phyloP scores from a whole-genome alignment of 768 basidiomycete species.

The Vishniacozyma victoriae region DNA sequence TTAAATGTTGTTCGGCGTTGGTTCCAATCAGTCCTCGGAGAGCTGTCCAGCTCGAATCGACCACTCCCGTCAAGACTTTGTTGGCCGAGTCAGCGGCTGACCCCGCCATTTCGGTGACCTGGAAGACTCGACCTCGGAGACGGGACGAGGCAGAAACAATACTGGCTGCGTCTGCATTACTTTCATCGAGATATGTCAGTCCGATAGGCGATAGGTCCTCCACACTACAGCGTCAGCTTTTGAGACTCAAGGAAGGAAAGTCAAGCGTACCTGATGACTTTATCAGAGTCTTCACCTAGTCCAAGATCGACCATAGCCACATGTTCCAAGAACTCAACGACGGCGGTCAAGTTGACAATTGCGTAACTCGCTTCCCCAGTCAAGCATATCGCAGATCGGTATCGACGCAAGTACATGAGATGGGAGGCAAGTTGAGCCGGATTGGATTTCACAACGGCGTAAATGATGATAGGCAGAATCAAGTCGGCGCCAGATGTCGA shows the following conservation, averaged over 20 bases:
- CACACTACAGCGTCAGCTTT: slow-evolving; percentile 51
- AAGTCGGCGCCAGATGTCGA: slow-evolving; percentile 60
- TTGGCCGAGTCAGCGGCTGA: slow-evolving; percentile 76
- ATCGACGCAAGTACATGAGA: slow-evolving; percentile 56
- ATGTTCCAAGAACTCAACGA: slow-evolving; percentile 91
- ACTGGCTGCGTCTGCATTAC: slow-evolving; percentile 51
- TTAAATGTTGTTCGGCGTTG: neutral
- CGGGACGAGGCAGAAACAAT: slow-evolving; percentile 53
- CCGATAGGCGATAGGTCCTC: slow-evolving; percentile 78
- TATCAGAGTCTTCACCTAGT: slow-evolving; percentile 42
- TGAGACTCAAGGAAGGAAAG: neutral
- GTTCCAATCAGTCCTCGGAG: slow-evolving; percentile 62
- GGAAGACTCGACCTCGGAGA: slow-evolving; percentile 69
- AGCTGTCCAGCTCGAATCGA: slow-evolving; percentile 84
- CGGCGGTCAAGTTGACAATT: slow-evolving; percentile 87
- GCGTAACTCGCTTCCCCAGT: slow-evolving; percentile 88
- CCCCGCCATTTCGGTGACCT: slow-evolving; percentile 61
- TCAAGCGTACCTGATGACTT: slow-evolving; percentile 36
- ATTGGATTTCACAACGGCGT: slow-evolving; percentile 86
- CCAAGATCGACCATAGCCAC: slow-evolving; percentile 74
- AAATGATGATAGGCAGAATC: slow-evolving; percentile 87
- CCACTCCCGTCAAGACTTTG: slow-evolving; percentile 68
- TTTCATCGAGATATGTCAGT: slow-evolving; percentile 55
- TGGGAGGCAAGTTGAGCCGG: slow-evolving; percentile 71
- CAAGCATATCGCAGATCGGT: slow-evolving; percentile 52